Evolutionary conservation across 2,329 filamentous ascomycete genomes (phyloP).

Genomic region (Exophiala bonariae): DNA sequence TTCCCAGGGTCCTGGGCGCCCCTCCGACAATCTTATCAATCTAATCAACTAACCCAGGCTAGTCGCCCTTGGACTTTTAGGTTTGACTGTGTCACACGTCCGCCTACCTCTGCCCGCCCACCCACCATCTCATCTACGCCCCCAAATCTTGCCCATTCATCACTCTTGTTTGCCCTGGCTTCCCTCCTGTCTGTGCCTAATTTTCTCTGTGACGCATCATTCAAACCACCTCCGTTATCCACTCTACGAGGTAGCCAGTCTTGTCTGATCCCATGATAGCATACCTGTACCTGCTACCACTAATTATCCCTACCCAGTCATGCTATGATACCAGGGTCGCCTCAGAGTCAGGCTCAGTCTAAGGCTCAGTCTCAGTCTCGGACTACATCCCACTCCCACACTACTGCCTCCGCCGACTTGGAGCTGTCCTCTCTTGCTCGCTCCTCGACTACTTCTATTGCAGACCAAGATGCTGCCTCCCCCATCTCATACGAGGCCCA

Average conservation of each 20-base stretch:
- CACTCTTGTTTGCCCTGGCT: neutral
- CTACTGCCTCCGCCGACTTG: constrained; percentile 4
- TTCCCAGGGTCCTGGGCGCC: too few relatives aligned
- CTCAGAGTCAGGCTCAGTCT: constrained; percentile 16
- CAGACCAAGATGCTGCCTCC: constrained; percentile 20
- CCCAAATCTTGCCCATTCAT: neutral
- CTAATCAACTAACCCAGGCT: constrained; percentile 18
- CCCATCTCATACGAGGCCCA: constrained; percentile 9
- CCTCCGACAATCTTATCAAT: constrained; percentile 22
- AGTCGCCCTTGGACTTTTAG: too few relatives aligned
- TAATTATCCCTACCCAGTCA: neutral
- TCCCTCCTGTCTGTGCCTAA: neutral
- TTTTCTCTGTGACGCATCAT: constrained; percentile 2
- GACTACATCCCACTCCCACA: constrained; percentile 9
- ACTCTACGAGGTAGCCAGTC: neutral
- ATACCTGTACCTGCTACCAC: constrained; percentile 6
- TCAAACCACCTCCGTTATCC: too few relatives aligned
- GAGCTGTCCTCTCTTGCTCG: constrained; percentile 14
- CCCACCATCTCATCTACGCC: constrained; percentile 7
- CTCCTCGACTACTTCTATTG: constrained; percentile 3
- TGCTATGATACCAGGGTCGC: too few relatives aligned
- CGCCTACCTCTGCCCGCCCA: neutral
- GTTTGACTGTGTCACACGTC: too few relatives aligned
- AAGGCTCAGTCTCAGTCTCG: constrained; percentile 10
- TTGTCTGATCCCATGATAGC: neutral